These are phyloP conservation scores for Cutaneotrichosporon sp. DNA, from an alignment of 1,284 basidiomycete genomes.

Conservation along the genomic window DNA sequence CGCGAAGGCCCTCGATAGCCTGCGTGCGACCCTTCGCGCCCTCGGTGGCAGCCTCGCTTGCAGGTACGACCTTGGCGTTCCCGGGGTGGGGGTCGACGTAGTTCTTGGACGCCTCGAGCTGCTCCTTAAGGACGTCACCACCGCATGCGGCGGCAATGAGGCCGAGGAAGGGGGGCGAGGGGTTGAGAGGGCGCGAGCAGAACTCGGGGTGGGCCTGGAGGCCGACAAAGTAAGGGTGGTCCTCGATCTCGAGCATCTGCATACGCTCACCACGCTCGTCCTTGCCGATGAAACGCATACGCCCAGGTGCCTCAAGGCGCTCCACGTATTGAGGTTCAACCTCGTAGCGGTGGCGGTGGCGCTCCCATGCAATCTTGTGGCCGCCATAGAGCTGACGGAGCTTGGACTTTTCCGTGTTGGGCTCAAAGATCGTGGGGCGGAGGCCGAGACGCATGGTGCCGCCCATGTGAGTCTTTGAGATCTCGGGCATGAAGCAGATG, in stretches of 20 bases:
- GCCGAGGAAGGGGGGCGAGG: conserved; percentile 94
- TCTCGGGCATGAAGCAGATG: conserved; percentile 98
- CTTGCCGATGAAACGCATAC: conserved; percentile 79
- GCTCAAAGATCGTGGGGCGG: conserved; percentile 85
- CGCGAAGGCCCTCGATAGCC: conserved; percentile 42
- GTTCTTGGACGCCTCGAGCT: conserved; percentile 66
- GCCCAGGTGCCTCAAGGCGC: conserved; percentile 67
- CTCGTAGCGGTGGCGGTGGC: conserved; percentile 96
- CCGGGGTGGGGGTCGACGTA: conserved; percentile 59
- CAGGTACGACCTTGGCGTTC: conserved; percentile 50
- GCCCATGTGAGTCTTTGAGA: conserved; percentile 96
- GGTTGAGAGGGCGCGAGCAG: conserved; percentile 97
- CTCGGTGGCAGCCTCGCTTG: conserved; percentile 46
- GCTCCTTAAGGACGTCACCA: conserved; percentile 65
- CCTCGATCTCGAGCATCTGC: conserved; percentile 89
- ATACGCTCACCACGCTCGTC: conserved; percentile 96
- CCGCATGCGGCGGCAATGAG: conserved; percentile 85
- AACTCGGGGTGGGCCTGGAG: conserved; percentile 98
- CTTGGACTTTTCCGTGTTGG: conserved; percentile 63
- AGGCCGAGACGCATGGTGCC: conserved; percentile 97
- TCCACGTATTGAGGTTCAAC: conserved; percentile 88
- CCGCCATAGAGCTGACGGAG: conserved; percentile 83
- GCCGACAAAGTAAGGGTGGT: conserved; percentile 92
- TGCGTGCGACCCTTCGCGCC: conserved; percentile 45
- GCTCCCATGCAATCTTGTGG: conserved; percentile 83